phyloP scores from a whole-genome alignment of 2,329 filamentous ascomycete species.

The Trichoderma sp. region DNA sequence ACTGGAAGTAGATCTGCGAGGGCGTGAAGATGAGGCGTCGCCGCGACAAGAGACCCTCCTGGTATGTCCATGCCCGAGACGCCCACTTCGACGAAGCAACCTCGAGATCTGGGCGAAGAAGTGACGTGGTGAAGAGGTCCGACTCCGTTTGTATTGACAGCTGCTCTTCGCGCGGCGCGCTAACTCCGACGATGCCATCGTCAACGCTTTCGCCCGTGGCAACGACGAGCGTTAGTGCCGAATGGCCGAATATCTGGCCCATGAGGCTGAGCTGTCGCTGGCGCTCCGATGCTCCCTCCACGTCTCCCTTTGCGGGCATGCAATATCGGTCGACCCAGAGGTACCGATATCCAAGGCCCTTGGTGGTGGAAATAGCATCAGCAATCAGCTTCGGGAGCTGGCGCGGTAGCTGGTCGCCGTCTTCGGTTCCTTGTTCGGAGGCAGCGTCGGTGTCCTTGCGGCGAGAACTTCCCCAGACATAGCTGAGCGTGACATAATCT shows the following conservation, averaged over 20 bases:
- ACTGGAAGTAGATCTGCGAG: constrained; percentile 41
- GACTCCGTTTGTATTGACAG: constrained; percentile 35
- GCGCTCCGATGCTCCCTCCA: constrained; percentile 23
- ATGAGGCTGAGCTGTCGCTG: constrained; percentile 32
- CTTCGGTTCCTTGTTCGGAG: background rate
- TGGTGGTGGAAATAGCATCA: constrained; percentile 36
- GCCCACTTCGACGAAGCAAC: constrained; percentile 38
- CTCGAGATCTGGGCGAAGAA: constrained; percentile 37
- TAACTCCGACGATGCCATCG: constrained; percentile 37
- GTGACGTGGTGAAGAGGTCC: constrained; percentile 37
- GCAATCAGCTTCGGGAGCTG: constrained; percentile 32
- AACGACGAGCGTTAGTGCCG: constrained; percentile 36
- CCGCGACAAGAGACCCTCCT: constrained; percentile 38
- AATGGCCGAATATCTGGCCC: constrained; percentile 36
- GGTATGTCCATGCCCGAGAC: constrained; percentile 37
- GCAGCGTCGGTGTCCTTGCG: background rate
- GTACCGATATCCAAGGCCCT: constrained; percentile 36
- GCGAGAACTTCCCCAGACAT: constrained; percentile 30
- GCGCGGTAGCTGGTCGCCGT: constrained; percentile 26
- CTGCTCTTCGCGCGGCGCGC: constrained; percentile 35
- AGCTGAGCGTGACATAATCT: constrained; percentile 39
- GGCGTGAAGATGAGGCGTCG: constrained; percentile 38
- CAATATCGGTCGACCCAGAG: constrained; percentile 41
- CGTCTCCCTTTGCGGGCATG: constrained; percentile 30
- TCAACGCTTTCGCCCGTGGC: constrained; percentile 33